These are phyloP conservation scores for Hordeum pubiflorum DNA, from an alignment of 202 grass and related monocot genomes.

Conservation along the genomic window DNA sequence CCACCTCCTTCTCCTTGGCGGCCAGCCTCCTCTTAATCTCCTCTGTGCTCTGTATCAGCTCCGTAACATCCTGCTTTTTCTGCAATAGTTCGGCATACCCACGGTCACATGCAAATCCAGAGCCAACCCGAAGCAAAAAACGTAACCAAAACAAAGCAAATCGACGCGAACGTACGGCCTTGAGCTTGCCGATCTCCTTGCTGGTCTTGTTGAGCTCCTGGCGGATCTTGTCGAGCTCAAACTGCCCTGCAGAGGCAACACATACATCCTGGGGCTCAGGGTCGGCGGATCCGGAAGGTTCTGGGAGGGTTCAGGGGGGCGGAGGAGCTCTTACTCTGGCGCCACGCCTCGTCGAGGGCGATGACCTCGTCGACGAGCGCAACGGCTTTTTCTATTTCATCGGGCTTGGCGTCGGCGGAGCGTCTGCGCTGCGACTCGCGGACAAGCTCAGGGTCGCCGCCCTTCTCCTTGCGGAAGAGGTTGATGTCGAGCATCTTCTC, in stretches of 20 bases:
- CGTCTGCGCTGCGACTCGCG: constrained; percentile 77
- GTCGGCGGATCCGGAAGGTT: background rate
- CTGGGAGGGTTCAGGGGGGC: background rate
- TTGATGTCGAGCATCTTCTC: constrained; percentile 80
- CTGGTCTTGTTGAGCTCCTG: constrained; percentile 70
- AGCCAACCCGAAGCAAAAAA: no score
- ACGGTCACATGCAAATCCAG: background rate
- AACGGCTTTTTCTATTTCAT: background rate
- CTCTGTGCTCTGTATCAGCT: constrained; percentile 70
- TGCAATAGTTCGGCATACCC: background rate
- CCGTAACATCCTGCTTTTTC: constrained; percentile 60
- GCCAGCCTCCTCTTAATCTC: constrained; percentile 65
- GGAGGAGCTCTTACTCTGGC: constrained; percentile 41
- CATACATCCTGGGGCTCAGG: background rate
- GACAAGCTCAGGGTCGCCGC: constrained; percentile 54
- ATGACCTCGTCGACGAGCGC: constrained; percentile 85
- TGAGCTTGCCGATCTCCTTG: constrained; percentile 70
- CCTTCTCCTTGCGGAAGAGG: constrained; percentile 72
- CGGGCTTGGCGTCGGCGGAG: background rate
- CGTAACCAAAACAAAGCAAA: background rate
- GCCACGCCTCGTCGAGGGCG: constrained; percentile 70
- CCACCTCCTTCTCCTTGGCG: constrained; percentile 73
- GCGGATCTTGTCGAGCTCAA: constrained; percentile 54
- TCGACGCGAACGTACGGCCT: constrained; percentile 33
- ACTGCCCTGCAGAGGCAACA: constrained; percentile 34